Base-by-base conservation (phyloP, 768 basidiomycete species). In the Lentinula sp. region DNA sequence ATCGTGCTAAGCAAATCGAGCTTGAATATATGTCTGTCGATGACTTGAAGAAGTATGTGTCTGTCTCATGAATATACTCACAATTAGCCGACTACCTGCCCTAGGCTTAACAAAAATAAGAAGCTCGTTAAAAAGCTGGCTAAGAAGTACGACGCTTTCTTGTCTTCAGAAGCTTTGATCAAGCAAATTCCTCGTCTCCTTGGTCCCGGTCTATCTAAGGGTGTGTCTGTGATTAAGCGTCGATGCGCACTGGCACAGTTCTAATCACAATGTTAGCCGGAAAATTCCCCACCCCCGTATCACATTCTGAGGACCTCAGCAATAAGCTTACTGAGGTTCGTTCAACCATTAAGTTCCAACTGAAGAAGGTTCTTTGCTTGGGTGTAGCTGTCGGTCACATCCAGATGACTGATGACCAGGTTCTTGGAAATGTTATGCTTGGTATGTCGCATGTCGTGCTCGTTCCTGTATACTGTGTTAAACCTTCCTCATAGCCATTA, bases 111-210 rank as follows among this genome's bases (percentile, higher is more conserved):
- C 89, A 96, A 97, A 82, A 99, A 98, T 86, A 98, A 99, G 84
- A 99, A 99, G 81, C 92, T 99, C 64, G 97, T 98, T 72, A 99
- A 98, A 85, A 97, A 97, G 82, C 91, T 98, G 68, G 96, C 96
- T 67, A 98, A 98, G 84, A 98, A 98, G 76, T 95, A 98, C 80
- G 95, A 99, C 69, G 95, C 96, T 62, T 99, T 99, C 89, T 80
- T 99, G 66, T 86, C 96, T 39, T 98, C 97, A 61, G 97, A 99
- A 76, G 79, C 93, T 63, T 84, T 99, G 67, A 98, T 99, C 84
- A 98, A 97, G 84, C 96, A 98, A 80, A 98, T 99, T 63, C 97
- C 97, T 67, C 96, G 97, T 95, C 87, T 98, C 57, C 87, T 99
- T 64, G 97, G 97, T 63, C 97, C 97, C 69, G 97, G 97, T 91